Base-by-base conservation (phyloP, 2,329 filamentous ascomycete genomes). In the Graphilbum fragrans region DNA sequence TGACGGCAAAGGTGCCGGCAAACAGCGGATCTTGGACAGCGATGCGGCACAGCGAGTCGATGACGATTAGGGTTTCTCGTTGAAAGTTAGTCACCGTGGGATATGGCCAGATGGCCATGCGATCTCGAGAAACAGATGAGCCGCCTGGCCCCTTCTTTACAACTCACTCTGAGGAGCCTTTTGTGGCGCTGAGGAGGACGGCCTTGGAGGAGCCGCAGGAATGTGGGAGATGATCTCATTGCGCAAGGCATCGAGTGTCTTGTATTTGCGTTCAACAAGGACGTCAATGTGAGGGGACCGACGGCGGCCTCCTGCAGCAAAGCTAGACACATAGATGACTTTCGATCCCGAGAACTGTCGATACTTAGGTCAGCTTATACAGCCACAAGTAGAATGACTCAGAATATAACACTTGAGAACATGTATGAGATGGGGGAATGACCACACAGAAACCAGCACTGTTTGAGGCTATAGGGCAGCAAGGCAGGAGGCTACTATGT, bases 11-110 rank as follows among this genome's bases (percentile, higher is more conserved):
- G 43, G 69, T 64, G 14, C 77, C 74, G 10, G 86, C 66, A 47
- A 72, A 68, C 29, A 77, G 67, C 2, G 73, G 65, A 46, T 69
- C 61, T 3, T 64, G 54, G 21, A 70, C 61, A 27, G 69, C 61
- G 4, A 94, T 68, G 4, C 76, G 69, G 54, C 88, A 81, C 14
- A 95, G 72, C 3, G 77, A 78, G 65, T 95, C 88, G 52, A 95
- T 69, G 40, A 95, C 66, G 25, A 96, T 64, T 37, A 95, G 72
- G 27, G 70, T 74, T 58, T 76, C 82, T 90, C 43, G 8, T 18
- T 10, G 23, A 11, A 18, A 19, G 35, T 23, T 8, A 37, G 35
- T 23, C 8, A 8, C 8, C n/a, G n/a, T n/a, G n/a, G n/a, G n/a
- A n/a, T n/a, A n/a, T n/a, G n/a, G n/a, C n/a, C n/a, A n/a, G n/a